These are phyloP conservation scores for Torulaspora microellipsoides DNA, from an alignment of 805 yeast genomes.

Conservation along the genomic window DNA sequence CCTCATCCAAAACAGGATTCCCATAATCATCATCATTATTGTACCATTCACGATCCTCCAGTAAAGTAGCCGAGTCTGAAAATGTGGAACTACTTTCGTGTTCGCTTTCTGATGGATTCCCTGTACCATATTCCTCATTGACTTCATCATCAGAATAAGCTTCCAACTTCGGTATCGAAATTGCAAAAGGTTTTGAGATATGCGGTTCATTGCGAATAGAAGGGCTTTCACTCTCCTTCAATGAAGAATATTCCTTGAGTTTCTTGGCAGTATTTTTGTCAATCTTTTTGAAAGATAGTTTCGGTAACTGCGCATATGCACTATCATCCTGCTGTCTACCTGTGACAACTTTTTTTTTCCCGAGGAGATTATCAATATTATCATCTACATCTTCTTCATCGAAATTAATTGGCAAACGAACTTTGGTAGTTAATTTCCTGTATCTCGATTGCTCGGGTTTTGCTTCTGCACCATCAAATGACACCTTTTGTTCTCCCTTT, in stretches of 20 bases:
- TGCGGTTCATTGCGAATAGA: too few relatives aligned
- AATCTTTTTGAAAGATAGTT: constrained; percentile 19
- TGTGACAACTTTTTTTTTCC: not conserved
- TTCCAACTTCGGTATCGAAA: constrained; percentile 1
- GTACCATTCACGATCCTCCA: constrained; percentile 33
- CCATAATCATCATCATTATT: constrained; percentile 32
- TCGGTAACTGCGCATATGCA: not conserved
- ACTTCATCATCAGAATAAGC: not conserved
- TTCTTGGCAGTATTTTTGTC: constrained; percentile 19
- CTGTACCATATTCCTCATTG: not conserved
- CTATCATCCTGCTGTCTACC: constrained; percentile 1
- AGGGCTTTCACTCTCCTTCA: not conserved
- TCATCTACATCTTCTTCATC: constrained; percentile 3
- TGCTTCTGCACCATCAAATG: too few relatives aligned
- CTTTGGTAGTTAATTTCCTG: not conserved
- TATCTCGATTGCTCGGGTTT: too few relatives aligned
- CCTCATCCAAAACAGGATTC: constrained; percentile 13
- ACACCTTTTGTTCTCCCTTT: not conserved
- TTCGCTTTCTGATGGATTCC: not conserved
- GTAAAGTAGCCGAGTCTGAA: constrained; percentile 5
- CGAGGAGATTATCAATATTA: not conserved
- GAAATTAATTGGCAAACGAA: not conserved
- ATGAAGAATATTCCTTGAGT: constrained; percentile 17
- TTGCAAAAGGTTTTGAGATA: not conserved
- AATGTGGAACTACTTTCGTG: constrained; percentile 1